phyloP scores from a whole-genome alignment of 2,329 filamentous ascomycete genomes.

The Ploettnerulaceae sp. region DNA sequence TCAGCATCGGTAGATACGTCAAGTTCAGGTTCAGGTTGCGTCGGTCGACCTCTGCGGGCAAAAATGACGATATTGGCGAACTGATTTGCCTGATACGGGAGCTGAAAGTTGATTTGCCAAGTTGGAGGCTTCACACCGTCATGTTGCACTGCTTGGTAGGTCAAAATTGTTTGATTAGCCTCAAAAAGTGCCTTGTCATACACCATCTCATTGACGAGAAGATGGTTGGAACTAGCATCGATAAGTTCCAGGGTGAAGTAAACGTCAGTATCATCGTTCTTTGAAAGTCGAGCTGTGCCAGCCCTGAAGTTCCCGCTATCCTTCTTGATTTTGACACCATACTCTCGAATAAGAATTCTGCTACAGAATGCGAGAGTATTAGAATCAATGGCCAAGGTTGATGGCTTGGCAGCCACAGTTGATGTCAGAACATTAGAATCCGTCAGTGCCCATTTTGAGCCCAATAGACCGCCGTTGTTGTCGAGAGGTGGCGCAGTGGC shows the following conservation, averaged over 20 bases:
- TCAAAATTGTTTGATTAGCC: neutral
- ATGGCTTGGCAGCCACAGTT: too few relatives aligned
- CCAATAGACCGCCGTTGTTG: neutral
- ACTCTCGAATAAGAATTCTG: neutral
- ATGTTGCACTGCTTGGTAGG: constrained; percentile 6
- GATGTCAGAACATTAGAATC: too few relatives aligned
- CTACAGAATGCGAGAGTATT: too few relatives aligned
- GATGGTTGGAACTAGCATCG: neutral
- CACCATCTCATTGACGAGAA: constrained; percentile 11
- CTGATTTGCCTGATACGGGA: constrained; percentile 5
- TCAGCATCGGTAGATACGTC: neutral
- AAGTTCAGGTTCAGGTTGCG: neutral
- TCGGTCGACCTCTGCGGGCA: neutral
- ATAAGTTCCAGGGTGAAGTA: neutral
- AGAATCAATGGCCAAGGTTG: neutral
- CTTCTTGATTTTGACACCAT: constrained; percentile 5
- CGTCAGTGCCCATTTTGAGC: constrained; percentile 5
- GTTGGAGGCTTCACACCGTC: neutral
- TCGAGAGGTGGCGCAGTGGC: neutral
- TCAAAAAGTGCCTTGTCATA: constrained; percentile 5
- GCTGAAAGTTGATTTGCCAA: constrained; percentile 16
- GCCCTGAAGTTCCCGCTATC: neutral
- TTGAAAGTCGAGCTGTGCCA: constrained; percentile 3
- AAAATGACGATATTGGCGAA: constrained; percentile 1
- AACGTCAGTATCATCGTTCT: neutral